Conservation (phyloP, 1,139 yeast species). For the Suhomyces bolitotheri region DNA sequence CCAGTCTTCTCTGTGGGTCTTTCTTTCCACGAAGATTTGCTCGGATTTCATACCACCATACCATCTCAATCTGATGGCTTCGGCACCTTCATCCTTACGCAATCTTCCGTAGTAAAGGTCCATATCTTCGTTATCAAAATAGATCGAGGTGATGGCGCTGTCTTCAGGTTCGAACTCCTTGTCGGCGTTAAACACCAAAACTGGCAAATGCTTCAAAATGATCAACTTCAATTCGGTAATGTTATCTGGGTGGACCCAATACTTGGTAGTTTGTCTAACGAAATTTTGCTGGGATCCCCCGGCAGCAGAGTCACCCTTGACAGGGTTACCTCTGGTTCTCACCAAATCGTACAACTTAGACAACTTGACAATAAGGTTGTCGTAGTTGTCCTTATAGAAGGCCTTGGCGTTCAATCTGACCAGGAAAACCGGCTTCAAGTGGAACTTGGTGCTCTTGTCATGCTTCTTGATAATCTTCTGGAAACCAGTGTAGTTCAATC, state of each 20-base stretch:
- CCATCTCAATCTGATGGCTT: conserved; percentile 97
- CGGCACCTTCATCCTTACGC: conserved; percentile 97
- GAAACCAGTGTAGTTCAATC: conserved; percentile 93
- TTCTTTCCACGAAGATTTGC: conserved; percentile 91
- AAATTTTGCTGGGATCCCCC: conserved; percentile 98
- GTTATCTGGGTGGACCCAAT: conserved; percentile 99
- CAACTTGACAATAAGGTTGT: conserved; percentile 80
- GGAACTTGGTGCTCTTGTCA: conserved; percentile 84
- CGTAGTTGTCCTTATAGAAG: conserved; percentile 93
- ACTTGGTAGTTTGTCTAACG: conserved; percentile 96
- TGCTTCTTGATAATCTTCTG: conserved; percentile 95
- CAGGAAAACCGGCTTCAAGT: conserved; percentile 86
- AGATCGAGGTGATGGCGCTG: conserved; percentile 93
- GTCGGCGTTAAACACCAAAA: conserved; percentile 90
- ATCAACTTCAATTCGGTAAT: conserved; percentile 95
- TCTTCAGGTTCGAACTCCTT: conserved; percentile 95
- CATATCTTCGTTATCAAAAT: conserved; percentile 84
- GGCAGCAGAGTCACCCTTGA: conserved; percentile 89
- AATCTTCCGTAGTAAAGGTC: conserved; percentile 93
- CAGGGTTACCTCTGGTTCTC: conserved; percentile 93
- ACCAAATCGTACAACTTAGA: conserved; percentile 89
- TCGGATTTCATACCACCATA: conserved; percentile 96
- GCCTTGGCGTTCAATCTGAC: conserved; percentile 92
- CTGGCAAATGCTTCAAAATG: conserved; percentile 92
- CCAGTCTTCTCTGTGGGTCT: conserved; percentile 99